Base-by-base conservation (phyloP, 257 asterid genomes). In the Nicotiana attenuata region DNA sequence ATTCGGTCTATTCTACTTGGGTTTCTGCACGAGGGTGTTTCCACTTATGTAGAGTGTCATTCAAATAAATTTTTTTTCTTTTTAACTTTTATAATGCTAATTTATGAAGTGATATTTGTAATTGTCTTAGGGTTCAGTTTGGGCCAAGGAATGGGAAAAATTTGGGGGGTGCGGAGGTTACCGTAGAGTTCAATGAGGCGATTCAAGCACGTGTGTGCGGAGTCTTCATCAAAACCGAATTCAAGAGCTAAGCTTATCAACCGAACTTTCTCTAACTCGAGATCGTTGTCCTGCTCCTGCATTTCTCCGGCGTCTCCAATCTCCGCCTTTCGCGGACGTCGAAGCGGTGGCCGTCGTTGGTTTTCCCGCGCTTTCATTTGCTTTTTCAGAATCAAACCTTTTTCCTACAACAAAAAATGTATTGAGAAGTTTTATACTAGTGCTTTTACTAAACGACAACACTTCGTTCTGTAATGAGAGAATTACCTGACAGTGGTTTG, bases 241-340 rank as follows among this genome's bases (percentile, higher is more conserved):
- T 94, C 98, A 22, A 92, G 85, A 83, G 99, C 97, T 85, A 94
- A 87, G 88, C 97, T 94, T 38, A 94, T 86, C 85, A 96, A 78
- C 83, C 86, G 91, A 68, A 90, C 86, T 85, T 91, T 94, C 85
- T 96, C 98, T 80, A 93, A 31, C 90, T 92, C 96, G 84, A 95
- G 81, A 82, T 92, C 96, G 8, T 82, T 83, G 28, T 82, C 86
- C n/a, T 73, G 90, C 95, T 77, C 83, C 52, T 73, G 90, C 94
- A 92, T 90, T 88, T 84, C 81, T 76, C 65, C 81, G 77, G 83
- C 26, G 1, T 41, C 17, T 65, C 29, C 81, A 61, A 80, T 80
- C 29, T 80, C 77, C 31, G 55, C 77, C 63, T 50, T 80, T 35
- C 83, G 66, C 8, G 78, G 66, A 53, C 65, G 13, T 24, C 22